Base-by-base conservation (phyloP, 2,329 filamentous ascomycete genomes). In the Trichophyton verrucosum region DNA sequence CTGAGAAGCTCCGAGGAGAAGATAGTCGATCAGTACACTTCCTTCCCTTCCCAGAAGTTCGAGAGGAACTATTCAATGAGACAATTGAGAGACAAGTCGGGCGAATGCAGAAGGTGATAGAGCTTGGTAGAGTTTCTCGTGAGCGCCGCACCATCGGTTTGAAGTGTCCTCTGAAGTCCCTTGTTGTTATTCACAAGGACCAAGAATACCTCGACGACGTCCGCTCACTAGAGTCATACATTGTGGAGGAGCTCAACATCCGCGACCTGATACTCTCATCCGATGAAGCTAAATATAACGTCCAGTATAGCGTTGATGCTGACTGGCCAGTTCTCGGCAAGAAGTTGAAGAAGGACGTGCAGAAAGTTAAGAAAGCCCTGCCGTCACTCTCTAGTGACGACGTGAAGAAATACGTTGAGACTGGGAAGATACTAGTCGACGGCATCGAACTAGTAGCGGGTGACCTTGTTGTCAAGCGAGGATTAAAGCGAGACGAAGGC, bases 271-370 rank as follows among this genome's bases (percentile, higher is more conserved):
- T 96, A 9, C 80, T 96, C 59, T 90, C 89, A 2, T 86, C 83
- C 6, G 91, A 97, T 65, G 94, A 97, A 76, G 86, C 84, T 60
- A 89, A 87, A 72, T 96, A 96, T 77, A 89, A 91, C 60, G 91
- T 99, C 53, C 86, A 94, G 71, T 95, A 96, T 76, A 90, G 88
- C 64, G 89, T 92, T 15, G 84, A 83, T 44, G 91, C 91, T 6
- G 94, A 99, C 74, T 96, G 94, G 87, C 91, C 94, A 13, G 87
- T 89, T 1, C 81, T 99, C 15, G 94, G 94, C 65, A 96, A 96
- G 82, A 97, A 97, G 78, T 82, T 97, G 67, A 95, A 95, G 81
- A 96, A 96, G 76, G 91, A 96, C 69, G 89, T 91, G 65, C 84
- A 86, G 65, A 89, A 87, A 71, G 91, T 97, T 67, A 95, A 95